Base-by-base conservation (phyloP, 352 stramenopile species). In the Pythium periplocum region DNA sequence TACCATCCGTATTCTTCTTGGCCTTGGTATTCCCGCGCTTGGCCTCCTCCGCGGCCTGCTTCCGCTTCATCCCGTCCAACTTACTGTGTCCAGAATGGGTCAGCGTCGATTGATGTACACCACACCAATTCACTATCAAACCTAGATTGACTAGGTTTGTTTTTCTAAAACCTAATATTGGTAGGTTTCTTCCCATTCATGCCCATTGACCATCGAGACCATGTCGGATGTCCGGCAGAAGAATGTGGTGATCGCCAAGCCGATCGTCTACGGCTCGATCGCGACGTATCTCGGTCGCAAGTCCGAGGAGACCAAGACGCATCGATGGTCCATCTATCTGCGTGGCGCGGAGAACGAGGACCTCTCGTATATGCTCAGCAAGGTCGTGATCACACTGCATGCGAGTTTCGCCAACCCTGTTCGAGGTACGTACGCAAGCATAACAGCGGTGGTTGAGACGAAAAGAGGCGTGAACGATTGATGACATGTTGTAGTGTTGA, bases 381-480 rank as follows among this genome's bases (percentile, higher is more conserved):
- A 98, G 76, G 93, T 98, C n/a, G 84, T 98, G 40, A 98, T 99
- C 72, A 97, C 90, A 56, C 70, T 99, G 33, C 96, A 99, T 73
- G 87, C 92, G 8, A 98, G 87, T 60, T 99, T 99, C 70, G 75
- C 90, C 4, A 96, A 98, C 65, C 93, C 95, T 17, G 90, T 96
- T 4, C 70, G 95, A 53, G 85, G 84, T 92, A 58, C 48, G 44
- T 32, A 9, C 45, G 11, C 30, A 33, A 7, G 33, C 17, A 26
- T 26, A 26, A 26, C 17, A 26, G 17, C 17, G 17, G 17, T 26
- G 17, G 0, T 26, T 26, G 17, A 26, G 17, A 26, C 17, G 17
- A 26, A 26, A 26, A 26, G 17, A 26, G 17, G 17, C 17, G 17
- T 26, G 17, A 26, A 26, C 17, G 17, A 26, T 26, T 26, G 17